Percentiles rank a stretch among this genome's conserved stretches.
Conservation (phyloP, 805 yeast genomes). For the Metschnikowia lachancei region DNA sequence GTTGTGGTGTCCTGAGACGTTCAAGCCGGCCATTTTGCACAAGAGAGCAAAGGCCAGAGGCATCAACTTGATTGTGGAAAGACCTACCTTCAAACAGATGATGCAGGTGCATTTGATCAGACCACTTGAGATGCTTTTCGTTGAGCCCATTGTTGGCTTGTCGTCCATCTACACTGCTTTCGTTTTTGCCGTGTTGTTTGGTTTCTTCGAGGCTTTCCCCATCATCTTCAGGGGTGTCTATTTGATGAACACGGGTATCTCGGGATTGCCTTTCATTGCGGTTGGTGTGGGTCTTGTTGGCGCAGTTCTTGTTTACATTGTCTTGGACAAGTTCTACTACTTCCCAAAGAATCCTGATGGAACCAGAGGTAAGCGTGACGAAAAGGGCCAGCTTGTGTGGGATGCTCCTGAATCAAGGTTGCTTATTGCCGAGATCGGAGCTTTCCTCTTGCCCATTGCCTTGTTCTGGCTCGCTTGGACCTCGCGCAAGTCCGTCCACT, state of each 20-base stretch:
- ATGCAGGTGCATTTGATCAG: constrained; percentile 52
- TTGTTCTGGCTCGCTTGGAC: constrained; percentile 86
- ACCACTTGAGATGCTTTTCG: constrained; percentile 65
- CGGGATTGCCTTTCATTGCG: constrained; percentile 70
- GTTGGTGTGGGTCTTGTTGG: constrained; percentile 64
- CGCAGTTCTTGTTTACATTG: constrained; percentile 53
- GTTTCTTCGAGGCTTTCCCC: constrained; percentile 78
- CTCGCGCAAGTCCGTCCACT: constrained; percentile 55
- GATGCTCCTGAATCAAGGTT: constrained; percentile 62
- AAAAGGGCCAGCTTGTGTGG: constrained; percentile 51
- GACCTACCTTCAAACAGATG: constrained; percentile 41
- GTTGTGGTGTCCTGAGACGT: constrained; percentile 19
- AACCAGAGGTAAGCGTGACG: constrained; percentile 53
- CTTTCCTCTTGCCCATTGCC: constrained; percentile 61
- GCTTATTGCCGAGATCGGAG: constrained; percentile 62
- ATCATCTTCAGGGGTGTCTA: constrained; percentile 68
- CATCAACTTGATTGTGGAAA: constrained; percentile 39
- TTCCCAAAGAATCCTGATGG: constrained; percentile 64
- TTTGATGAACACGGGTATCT: constrained; percentile 54
- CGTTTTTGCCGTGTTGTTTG: constrained; percentile 73
- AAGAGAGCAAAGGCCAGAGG: constrained; percentile 49
- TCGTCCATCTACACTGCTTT: constrained; percentile 71
- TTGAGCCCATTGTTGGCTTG: constrained; percentile 72
- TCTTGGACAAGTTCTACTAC: constrained; percentile 46
- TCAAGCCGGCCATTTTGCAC: constrained; percentile 19